Evolutionary conservation across 2,329 filamentous ascomycete species (phyloP).

Genomic region (Aspergillus texensis): DNA sequence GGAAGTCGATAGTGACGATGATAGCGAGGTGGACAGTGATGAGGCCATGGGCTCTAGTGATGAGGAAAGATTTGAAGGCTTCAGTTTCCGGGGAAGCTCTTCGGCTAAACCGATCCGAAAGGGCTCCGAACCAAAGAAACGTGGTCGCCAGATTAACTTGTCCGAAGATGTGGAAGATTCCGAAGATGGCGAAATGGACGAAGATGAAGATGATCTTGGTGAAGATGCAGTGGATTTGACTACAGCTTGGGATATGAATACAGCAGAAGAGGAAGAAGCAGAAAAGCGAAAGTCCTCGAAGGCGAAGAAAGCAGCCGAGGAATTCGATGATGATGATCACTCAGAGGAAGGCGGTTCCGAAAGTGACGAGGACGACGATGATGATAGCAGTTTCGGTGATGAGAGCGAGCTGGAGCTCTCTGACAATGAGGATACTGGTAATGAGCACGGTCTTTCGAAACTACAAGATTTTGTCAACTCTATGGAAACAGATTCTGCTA

Average conservation of each 20-base stretch:
- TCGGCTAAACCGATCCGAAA: conserved; percentile 41
- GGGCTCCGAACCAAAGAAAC: conserved; percentile 25
- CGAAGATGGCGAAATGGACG: conserved; percentile 43
- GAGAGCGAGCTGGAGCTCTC: conserved; percentile 42
- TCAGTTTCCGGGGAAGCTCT: conserved; percentile 67
- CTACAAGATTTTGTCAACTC: conserved; percentile 70
- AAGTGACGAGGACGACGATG: conserved; percentile 53
- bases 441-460: conserved; percentile 60
- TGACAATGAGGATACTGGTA: conserved; percentile 43
- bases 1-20: conserved; percentile 66
- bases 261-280: conserved; percentile 45
- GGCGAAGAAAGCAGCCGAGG: conserved; percentile 30
- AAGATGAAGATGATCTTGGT: conserved; percentile 65
- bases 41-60: conserved; percentile 90
- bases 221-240: conserved; percentile 66
- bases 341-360: conserved; percentile 44
- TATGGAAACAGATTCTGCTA: conserved; percentile 52
- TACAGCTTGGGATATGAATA: conserved; percentile 61
- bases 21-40: conserved; percentile 71
- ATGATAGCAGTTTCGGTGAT: conserved; percentile 52
- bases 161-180: conserved; percentile 54
- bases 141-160: conserved; percentile 48
- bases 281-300: conserved; percentile 29
- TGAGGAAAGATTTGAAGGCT: conserved; percentile 80
- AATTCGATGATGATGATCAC: conserved; percentile 33